Base-by-base conservation (phyloP, 2,329 filamentous ascomycete genomes). In the Incumbomyces lentus region DNA sequence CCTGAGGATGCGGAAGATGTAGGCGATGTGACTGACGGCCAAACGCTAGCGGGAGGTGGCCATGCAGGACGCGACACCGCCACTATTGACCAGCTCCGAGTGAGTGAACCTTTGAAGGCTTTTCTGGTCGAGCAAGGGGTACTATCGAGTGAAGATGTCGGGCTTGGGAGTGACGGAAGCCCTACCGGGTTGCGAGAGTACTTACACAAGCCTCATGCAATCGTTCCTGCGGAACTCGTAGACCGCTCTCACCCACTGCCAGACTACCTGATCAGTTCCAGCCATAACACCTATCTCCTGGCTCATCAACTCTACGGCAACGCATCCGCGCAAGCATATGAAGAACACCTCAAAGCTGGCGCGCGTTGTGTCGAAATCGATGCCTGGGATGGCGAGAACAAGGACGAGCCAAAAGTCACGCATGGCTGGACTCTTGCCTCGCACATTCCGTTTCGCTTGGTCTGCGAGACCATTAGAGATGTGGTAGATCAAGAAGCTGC, bases 341-440 rank as follows among this genome's bases (percentile, higher is more conserved):
- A 49, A 38, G 49, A 40, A 29, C 50, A 53, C 14, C 46, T 57
- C 17, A 49, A 37, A 7, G 46, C 50, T 11, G 55, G 55, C 26
- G 46, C 53, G 5, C 50, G 55, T 26, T 57, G 53, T 37, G 55
- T 57, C 14, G 55, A 57, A 33, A 57, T 57, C 19, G 55, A 57
- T 49, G 53, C 52, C 7, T 57, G 55, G 55, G 55, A 57, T 35
- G 42, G 47, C 14, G 52, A 54, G 10, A 35, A 54, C 11, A 43
- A 49, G 33, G 50, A 55, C 18, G 55, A 55, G 43, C 55, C 55
- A 6, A 54, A 55, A 44, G 53, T 57, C 38, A 57, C 53, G 14
- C 55, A 57, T 39, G 55, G 55, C n/a, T 57, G 50, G 38, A 55
- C 53, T 16, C 46, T 55, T 7, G 47, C 52, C 3, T 55, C 55